Evolutionary conservation across 169 alveolate species (phyloP).

Genomic region (Plasmodium gonderi): DNA sequence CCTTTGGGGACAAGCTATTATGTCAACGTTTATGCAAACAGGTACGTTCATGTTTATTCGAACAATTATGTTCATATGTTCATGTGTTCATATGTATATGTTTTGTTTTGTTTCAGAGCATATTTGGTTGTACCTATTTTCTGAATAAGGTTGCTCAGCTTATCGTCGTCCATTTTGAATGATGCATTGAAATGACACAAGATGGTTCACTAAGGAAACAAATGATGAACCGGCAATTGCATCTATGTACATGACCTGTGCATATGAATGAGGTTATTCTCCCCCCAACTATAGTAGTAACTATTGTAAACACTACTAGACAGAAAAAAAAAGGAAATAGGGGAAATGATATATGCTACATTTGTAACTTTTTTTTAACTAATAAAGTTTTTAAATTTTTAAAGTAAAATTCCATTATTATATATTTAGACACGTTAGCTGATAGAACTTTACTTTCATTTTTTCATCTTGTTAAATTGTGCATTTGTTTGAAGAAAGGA

Average conservation of each 20-base stretch:
- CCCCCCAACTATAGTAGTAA: neutral
- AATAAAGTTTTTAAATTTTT: neutral
- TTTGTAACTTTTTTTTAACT: neutral
- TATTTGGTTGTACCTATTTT: constrained; percentile 41
- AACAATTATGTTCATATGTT: too few species aligned
- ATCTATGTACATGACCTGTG: neutral
- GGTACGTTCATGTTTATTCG: too few species aligned
- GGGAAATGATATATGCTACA: neutral
- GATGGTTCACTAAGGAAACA: neutral
- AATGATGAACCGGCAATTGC: neutral
- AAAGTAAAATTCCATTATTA: neutral
- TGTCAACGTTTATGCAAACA: neutral
- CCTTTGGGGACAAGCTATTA: neutral
- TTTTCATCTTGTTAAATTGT: neutral
- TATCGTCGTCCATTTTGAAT: constrained; percentile 58
- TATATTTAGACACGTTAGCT: neutral
- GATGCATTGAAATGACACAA: neutral
- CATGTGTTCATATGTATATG: neutral
- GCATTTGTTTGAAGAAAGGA: neutral
- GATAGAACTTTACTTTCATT: neutral
- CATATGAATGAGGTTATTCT: neutral
- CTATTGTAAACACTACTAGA: neutral
- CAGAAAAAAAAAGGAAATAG: neutral
- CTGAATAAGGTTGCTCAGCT: constrained; percentile 58
- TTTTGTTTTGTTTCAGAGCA: neutral